Evolutionary conservation across 192 early-diverging fungal species (phyloP).

Genomic region (Coemansia sp.): DNA sequence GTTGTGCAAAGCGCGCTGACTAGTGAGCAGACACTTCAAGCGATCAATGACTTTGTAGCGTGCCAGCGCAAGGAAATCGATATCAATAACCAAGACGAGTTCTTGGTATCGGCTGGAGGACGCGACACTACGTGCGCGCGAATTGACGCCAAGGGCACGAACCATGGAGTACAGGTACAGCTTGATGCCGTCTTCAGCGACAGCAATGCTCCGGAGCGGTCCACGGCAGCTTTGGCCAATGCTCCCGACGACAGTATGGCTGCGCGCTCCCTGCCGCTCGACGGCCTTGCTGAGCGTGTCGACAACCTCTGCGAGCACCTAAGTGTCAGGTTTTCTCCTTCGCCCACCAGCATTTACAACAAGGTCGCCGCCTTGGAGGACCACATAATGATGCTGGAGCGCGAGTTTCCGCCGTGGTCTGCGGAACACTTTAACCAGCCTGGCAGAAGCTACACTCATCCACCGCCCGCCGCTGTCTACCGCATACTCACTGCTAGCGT

Average conservation of each 20-base stretch:
- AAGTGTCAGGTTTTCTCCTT: slow-evolving; percentile 62
- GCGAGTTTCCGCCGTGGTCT: slow-evolving; percentile 75
- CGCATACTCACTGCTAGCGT: slow-evolving; percentile 17
- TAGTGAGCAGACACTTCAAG: slow-evolving; percentile 51
- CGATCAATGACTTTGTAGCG: slow-evolving; percentile 56
- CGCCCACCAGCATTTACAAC: slow-evolving; percentile 24
- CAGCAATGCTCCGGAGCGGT: slow-evolving; percentile 62
- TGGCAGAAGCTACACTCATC: slow-evolving; percentile 28
- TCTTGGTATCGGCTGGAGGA: slow-evolving; percentile 34
- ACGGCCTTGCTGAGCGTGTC: slow-evolving; percentile 56
- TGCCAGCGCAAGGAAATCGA: slow-evolving; percentile 60
- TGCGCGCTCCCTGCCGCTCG: slow-evolving; percentile 17
- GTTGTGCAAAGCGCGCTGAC: slow-evolving; percentile 41
- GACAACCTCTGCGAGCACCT: slow-evolving; percentile 73
- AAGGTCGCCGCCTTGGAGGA: slow-evolving; percentile 75
- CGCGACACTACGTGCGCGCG: slow-evolving; percentile 60
- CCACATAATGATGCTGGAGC: slow-evolving; percentile 71
- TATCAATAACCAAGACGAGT: slow-evolving; percentile 64
- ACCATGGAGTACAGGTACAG: slow-evolving; percentile 78
- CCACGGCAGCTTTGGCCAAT: slow-evolving; percentile 11
- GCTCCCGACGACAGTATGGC: neutral
- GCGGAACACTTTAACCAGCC: slow-evolving; percentile 71
- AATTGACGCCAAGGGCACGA: slow-evolving; percentile 68
- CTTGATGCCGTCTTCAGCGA: slow-evolving; percentile 67
- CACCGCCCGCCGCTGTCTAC: slow-evolving; percentile 36